Evolutionary conservation across 768 basidiomycete species (phyloP).

Genomic region (Coprinellus aureogranulatus): DNA sequence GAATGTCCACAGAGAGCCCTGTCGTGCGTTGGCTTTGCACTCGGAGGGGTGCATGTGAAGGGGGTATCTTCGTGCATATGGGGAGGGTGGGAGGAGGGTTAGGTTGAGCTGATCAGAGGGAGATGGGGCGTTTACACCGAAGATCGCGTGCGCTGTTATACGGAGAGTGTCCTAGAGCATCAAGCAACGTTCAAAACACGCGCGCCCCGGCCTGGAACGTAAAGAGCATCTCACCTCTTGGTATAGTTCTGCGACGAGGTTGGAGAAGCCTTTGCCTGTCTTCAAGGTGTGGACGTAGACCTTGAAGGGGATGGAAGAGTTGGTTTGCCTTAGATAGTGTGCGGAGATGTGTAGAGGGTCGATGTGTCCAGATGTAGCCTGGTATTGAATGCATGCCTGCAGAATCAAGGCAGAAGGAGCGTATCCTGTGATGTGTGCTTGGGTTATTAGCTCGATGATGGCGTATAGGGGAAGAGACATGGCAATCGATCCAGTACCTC

Average conservation of each 20-base stretch:
- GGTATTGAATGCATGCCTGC: constrained; percentile 52
- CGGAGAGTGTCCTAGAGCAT: constrained; percentile 41
- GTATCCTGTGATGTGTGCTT: constrained; percentile 56
- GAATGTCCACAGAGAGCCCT: constrained; percentile 31
- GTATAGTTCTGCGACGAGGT: constrained; percentile 56
- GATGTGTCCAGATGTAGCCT: constrained; percentile 43
- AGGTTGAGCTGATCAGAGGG: constrained; percentile 22
- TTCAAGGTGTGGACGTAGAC: constrained; percentile 50
- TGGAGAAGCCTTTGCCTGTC: constrained; percentile 51
- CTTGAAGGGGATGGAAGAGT: constrained; percentile 35
- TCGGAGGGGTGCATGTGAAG: constrained; percentile 51
- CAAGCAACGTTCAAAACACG: too few species aligned
- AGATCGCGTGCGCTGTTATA: constrained; percentile 55
- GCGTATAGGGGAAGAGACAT: not conserved
- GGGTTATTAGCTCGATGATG: too few species aligned
- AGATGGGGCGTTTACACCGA: constrained; percentile 42
- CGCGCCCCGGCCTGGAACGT: too few species aligned
- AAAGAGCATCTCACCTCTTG: constrained; percentile 46
- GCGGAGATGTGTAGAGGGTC: constrained; percentile 63
- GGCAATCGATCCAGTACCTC: not conserved
- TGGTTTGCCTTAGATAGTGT: constrained; percentile 52
- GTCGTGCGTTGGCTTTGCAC: constrained; percentile 21
- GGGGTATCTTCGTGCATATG: constrained; percentile 60
- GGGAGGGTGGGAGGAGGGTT: constrained; percentile 48
- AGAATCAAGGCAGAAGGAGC: constrained; percentile 53